Base-by-base conservation (phyloP, 179 eudicot species). In the Beta corolliflora region DNA sequence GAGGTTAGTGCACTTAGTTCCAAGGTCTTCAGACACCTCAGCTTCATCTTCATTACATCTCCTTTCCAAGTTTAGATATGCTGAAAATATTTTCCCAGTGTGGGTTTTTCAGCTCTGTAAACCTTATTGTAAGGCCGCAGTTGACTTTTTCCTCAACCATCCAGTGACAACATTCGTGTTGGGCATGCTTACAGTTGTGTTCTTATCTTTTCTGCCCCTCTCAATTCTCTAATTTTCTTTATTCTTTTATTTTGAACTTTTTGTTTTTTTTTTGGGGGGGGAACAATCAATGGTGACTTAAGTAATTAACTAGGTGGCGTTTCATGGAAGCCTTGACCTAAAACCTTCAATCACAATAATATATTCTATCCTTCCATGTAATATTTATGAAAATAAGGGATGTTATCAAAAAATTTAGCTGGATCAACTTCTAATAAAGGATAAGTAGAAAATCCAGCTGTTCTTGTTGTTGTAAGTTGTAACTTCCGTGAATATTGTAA, bases 1-100 rank as follows among this genome's bases (percentile, higher is more conserved):
- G 99, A 94, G 99, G 99, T 97, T 78, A 65, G 86, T 85, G 76
- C 71, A 2, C 64, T 55, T 5, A 25, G 44, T 48, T 48, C 10
- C 75, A 21, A 5, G 36, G 52, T 25, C 58, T 79, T 75, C 50
- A 46, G 48, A 12, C 60, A 55, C 52, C 52, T 48, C 9, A 31
- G 52, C 9, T 48, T 48, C 52, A 48, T 48, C 52, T 48, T 48
- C 52, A 48, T 48, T 48, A 48, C 5, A 48, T 48, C 52, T 48
- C 61, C 61, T 58, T 12, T 58, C 6, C 21, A 14, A 58, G 52
- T 48, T 31, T 31, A 31, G 36, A 31, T 31, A 48, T 48, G 52
- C 3, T 48, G 52, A 48, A 15, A 58, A 12, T 58, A 5, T 13
- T 58, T 58, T 15, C 19, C 16, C n/a, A 14, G 61, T 58, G 19